Percentiles rank a stretch among this genome's conserved stretches.
Conservation (phyloP, 2,329 filamentous ascomycete species). For the Alternaria atra region DNA sequence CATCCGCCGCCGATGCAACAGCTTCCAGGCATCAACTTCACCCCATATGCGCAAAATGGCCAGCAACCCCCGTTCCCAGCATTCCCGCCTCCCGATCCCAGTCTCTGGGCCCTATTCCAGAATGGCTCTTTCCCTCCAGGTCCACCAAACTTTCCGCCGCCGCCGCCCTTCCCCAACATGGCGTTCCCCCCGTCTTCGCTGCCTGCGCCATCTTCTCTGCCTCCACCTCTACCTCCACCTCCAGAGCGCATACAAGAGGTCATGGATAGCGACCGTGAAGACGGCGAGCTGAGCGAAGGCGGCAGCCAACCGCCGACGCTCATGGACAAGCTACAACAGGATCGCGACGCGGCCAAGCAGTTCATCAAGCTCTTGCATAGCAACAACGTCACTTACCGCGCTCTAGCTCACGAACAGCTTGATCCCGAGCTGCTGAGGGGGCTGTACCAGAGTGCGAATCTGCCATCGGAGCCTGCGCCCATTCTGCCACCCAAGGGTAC, state of each 20-base stretch:
- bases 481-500: slow-evolving; percentile 32
- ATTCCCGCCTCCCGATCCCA: slow-evolving; percentile 35
- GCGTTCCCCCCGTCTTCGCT: slow-evolving; percentile 21
- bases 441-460: slow-evolving; percentile 39
- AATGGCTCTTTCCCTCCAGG: slow-evolving; percentile 31
- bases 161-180: slow-evolving; percentile 13
- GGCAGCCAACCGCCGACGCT: slow-evolving; percentile 19
- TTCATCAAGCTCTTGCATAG: slow-evolving; percentile 53
- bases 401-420: slow-evolving; percentile 60
- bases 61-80: slow-evolving; percentile 33
- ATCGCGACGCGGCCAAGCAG: slow-evolving; percentile 47
- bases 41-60: slow-evolving; percentile 34
- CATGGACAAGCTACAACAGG: slow-evolving; percentile 25
- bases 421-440: slow-evolving; percentile 38
- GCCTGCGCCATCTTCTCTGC: slow-evolving; percentile 24
- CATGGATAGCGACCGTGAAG: slow-evolving; percentile 65
- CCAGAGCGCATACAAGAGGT: slow-evolving; percentile 41
- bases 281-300: slow-evolving; percentile 79
- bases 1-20: slow-evolving; percentile 28
- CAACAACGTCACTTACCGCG: slow-evolving; percentile 75
- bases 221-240: slow-evolving; percentile 25
- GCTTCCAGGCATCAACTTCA: slow-evolving; percentile 37
- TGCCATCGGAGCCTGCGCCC: slow-evolving; percentile 40
- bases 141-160: slow-evolving; percentile 34
- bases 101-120: slow-evolving; percentile 43